Evolutionary conservation across 2,329 filamentous ascomycete species (phyloP).

Genomic region (Phaeoacremonium minimum): DNA sequence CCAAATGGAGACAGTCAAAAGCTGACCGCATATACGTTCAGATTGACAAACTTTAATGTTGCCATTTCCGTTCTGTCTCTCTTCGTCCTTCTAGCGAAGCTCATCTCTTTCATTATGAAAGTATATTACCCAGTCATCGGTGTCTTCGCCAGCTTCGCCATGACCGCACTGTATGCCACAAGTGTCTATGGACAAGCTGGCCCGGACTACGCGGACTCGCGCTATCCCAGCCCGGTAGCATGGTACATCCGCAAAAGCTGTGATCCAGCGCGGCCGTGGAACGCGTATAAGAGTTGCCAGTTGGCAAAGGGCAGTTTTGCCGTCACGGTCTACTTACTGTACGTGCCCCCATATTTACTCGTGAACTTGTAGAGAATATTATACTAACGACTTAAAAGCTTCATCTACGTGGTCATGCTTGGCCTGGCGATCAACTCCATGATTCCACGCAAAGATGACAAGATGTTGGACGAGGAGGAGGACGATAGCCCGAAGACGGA

Average conservation of each 20-base stretch:
- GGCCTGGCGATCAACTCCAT: slow-evolving; percentile 54
- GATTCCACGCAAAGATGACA: slow-evolving; percentile 51
- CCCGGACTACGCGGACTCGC: slow-evolving; percentile 65
- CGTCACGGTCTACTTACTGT: slow-evolving; percentile 64
- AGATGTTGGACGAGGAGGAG: slow-evolving; percentile 36
- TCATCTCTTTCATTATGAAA: slow-evolving; percentile 66
- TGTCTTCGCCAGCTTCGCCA: slow-evolving; percentile 48
- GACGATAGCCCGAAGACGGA: slow-evolving; percentile 32
- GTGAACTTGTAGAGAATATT: too few species aligned
- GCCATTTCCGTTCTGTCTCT: slow-evolving; percentile 71
- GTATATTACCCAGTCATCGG: slow-evolving; percentile 65
- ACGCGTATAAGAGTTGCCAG: slow-evolving; percentile 55
- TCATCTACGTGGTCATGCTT: slow-evolving; percentile 56
- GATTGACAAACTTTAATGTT: slow-evolving; percentile 71
- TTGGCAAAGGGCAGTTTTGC: slow-evolving; percentile 66
- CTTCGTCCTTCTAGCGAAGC: slow-evolving; percentile 71
- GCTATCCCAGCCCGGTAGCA: slow-evolving; percentile 55
- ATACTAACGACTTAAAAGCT: too few species aligned
- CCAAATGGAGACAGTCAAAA: slow-evolving; percentile 4
- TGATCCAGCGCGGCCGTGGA: slow-evolving; percentile 49
- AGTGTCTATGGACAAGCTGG: slow-evolving; percentile 69
- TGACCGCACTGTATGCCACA: slow-evolving; percentile 60
- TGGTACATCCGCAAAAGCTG: slow-evolving; percentile 77
- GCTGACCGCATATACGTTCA: slow-evolving; percentile 27
- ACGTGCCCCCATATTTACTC: slow-evolving; percentile 29